A percentile compares a stretch with the other conserved stretches of the same genome.
These are phyloP conservation scores for Aspergillus fumigatus DNA, from an alignment of 2,329 filamentous ascomycete genomes.

Conservation along the genomic window DNA sequence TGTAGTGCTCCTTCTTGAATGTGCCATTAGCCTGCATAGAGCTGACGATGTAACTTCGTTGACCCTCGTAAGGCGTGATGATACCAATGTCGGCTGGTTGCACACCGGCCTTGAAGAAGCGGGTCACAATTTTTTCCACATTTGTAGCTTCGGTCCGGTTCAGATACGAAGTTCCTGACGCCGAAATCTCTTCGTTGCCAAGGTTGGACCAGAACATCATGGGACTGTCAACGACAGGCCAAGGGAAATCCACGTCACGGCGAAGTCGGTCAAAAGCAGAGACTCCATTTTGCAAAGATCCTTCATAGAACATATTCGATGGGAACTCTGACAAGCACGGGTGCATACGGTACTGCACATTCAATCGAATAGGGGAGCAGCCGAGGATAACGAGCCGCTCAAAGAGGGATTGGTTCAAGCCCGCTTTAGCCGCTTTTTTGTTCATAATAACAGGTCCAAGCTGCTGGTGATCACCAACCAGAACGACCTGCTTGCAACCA, in stretches of 20 bases:
- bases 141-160: constrained; percentile 97
- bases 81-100: constrained; percentile 90
- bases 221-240: constrained; percentile 87
- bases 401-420: constrained; percentile 96
- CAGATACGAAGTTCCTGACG: constrained; percentile 94
- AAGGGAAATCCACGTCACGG: constrained; percentile 94
- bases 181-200: constrained; percentile 96
- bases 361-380: constrained; percentile 83
- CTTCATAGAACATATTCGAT: constrained; percentile 99
- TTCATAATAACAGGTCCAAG: constrained; percentile 99
- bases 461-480: constrained; percentile 97
- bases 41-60: constrained; percentile 95
- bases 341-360: constrained; percentile 99
- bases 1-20: constrained; percentile 98
- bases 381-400: constrained; percentile 92
- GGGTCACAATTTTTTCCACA: constrained; percentile 96
- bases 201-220: constrained; percentile 99
- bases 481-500: constrained; percentile 97
- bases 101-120: constrained; percentile 99
- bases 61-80: constrained; percentile 97
- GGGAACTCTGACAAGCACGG: constrained; percentile 95
- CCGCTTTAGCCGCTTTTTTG: constrained; percentile 98
- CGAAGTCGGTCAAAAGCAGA: constrained; percentile 83
- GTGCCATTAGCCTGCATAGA: constrained; percentile 99
- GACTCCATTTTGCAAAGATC: constrained; percentile 92